Evolutionary conservation across 805 yeast genomes (phyloP).

Genomic region (Candida pini): DNA sequence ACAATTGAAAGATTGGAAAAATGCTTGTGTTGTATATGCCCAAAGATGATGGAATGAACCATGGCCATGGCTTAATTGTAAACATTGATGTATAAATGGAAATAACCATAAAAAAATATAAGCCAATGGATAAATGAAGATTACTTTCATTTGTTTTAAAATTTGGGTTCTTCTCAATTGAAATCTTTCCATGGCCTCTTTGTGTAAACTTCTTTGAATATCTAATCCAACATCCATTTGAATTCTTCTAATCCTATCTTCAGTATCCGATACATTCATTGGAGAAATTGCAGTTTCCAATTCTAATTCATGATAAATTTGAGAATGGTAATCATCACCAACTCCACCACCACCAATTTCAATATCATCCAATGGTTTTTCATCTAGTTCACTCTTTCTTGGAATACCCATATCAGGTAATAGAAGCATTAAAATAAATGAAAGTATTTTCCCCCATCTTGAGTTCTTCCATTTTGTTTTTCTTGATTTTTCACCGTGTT

Average conservation of each 20-base stretch:
- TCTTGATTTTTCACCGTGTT: background rate
- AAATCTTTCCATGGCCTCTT: slow-evolving; percentile 55
- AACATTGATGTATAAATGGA: slow-evolving; percentile 62
- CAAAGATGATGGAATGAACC: slow-evolving; percentile 54
- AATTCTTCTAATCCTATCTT: slow-evolving; percentile 7
- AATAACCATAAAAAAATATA: slow-evolving; percentile 77
- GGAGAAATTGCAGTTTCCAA: slow-evolving; percentile 3
- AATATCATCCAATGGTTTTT: slow-evolving; percentile 21
- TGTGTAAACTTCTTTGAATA: slow-evolving; percentile 39
- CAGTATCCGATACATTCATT: slow-evolving; percentile 1
- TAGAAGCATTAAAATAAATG: slow-evolving; percentile 22
- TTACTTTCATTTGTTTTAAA: slow-evolving; percentile 70
- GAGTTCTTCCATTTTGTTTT: slow-evolving; percentile 23
- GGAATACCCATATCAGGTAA: slow-evolving; percentile 28
- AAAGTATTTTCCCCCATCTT: slow-evolving; percentile 27
- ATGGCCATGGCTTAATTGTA: slow-evolving; percentile 41
- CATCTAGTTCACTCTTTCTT: slow-evolving; percentile 27
- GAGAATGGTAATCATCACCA: slow-evolving; percentile 12
- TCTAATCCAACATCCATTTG: slow-evolving; percentile 24
- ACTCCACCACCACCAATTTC: slow-evolving; percentile 24
- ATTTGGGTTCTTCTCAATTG: slow-evolving; percentile 59
- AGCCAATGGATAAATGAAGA: slow-evolving; percentile 80
- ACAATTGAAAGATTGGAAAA: slow-evolving; percentile 77
- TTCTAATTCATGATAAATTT: slow-evolving; percentile 3
- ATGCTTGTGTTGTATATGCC: slow-evolving; percentile 63